A percentile compares a stretch with the other conserved stretches of the same genome.
These are phyloP conservation scores for Xylaria palmicola DNA, from an alignment of 495 filamentous ascomycete species.

Conservation along the genomic window DNA sequence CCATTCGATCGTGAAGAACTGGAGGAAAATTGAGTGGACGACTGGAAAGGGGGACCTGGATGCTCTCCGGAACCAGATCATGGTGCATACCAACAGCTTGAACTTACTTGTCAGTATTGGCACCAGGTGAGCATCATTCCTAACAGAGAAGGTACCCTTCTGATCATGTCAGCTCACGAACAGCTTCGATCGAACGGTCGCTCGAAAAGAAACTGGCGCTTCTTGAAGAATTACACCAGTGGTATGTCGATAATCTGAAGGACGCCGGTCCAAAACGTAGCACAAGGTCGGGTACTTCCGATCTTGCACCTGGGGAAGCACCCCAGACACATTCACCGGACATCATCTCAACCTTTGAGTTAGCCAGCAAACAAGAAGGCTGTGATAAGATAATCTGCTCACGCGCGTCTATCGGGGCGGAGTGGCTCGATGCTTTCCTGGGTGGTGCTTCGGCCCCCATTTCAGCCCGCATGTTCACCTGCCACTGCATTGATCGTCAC, in stretches of 20 bases:
- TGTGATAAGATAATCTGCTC: background rate
- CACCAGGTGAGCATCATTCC: background rate
- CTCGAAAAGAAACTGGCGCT: constrained; percentile 1
- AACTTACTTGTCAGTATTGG: constrained; percentile 7
- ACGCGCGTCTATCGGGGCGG: background rate
- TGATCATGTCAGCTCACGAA: background rate
- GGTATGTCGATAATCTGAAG: constrained; percentile 7
- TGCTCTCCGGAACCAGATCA: constrained; percentile 6
- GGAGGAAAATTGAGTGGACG: constrained; percentile 21
- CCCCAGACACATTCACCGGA: background rate
- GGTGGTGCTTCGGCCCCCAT: background rate
- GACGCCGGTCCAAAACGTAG: background rate
- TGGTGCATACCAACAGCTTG: constrained; percentile 15
- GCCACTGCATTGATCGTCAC: background rate
- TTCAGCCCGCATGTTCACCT: constrained; percentile 1
- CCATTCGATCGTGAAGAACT: constrained; percentile 9
- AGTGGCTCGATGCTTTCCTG: background rate
- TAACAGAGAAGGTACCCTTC: background rate
- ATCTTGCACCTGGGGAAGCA: background rate
- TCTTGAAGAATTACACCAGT: constrained; percentile 3
- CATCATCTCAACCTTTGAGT: background rate
- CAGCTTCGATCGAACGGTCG: background rate
- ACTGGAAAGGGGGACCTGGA: constrained; percentile 17
- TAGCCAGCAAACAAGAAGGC: background rate
- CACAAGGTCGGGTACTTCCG: background rate